Conservation (phyloP, 2,329 filamentous ascomycete species). For the Pyrenochaeta sp. region DNA sequence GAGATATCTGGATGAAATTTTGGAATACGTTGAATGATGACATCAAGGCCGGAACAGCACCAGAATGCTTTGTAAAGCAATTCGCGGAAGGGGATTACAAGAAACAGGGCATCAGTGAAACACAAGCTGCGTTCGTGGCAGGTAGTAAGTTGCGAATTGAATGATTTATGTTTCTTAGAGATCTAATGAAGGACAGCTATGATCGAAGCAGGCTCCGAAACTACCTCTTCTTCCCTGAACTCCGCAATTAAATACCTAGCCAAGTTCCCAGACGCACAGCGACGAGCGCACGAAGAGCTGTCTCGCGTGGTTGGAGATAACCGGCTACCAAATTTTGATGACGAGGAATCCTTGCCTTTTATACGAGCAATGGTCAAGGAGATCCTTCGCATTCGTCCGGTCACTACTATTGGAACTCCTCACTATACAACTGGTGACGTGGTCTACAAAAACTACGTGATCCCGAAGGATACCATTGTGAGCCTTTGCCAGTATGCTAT, state of each 20-base stretch:
- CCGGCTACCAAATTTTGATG: conserved; percentile 6
- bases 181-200: conserved; percentile 10
- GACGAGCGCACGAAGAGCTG: conserved; percentile 15
- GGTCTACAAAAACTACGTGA: conserved; percentile 39
- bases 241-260: conserved; percentile 21
- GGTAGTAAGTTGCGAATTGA: conserved; percentile 16
- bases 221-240: conserved; percentile 37
- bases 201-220: conserved; percentile 45
- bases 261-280: conserved; percentile 13
- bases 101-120: conserved; percentile 26
- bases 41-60: conserved; percentile 12
- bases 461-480: conserved; percentile 44
- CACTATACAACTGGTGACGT: conserved; percentile 36
- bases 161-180: neutral
- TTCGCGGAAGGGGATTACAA: conserved; percentile 36
- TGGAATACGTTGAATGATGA: conserved; percentile 20
- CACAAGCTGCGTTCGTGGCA: conserved; percentile 28
- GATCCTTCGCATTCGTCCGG: conserved; percentile 37
- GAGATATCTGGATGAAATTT: conserved; percentile 17
- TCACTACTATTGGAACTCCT: conserved; percentile 14
- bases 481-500: conserved; percentile 24
- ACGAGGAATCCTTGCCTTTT: conserved; percentile 20
- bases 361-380: conserved; percentile 44
- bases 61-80: conserved; percentile 26
- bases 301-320: conserved; percentile 11